phyloP scores from a whole-genome alignment of 805 yeast species.

The Barnettozyma populi region DNA sequence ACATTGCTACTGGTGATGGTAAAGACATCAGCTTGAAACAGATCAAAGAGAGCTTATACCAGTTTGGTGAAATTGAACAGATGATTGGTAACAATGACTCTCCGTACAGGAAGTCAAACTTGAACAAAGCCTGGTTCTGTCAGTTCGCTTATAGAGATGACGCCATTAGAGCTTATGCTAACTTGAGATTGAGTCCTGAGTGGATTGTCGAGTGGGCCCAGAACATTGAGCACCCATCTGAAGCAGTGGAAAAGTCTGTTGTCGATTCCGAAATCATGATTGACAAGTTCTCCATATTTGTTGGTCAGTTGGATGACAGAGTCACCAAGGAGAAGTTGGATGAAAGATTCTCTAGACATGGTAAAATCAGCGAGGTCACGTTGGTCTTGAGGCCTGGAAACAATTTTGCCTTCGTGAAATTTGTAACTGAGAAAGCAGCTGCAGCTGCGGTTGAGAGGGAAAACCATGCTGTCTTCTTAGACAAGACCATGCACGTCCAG shows the following conservation, averaged over 20 bases:
- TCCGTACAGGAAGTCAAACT: slow-evolving; percentile 25
- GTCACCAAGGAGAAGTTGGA: slow-evolving; percentile 50
- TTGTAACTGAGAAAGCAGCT: slow-evolving; percentile 61
- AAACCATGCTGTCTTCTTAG: slow-evolving; percentile 70
- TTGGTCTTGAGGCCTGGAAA: slow-evolving; percentile 46
- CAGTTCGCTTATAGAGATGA: slow-evolving; percentile 80
- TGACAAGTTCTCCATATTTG: slow-evolving; percentile 70
- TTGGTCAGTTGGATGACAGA: slow-evolving; percentile 61
- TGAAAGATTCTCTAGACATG: slow-evolving; percentile 62
- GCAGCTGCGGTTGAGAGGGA: slow-evolving; percentile 84
- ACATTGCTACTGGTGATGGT: slow-evolving; percentile 38
- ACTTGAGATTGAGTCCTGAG: slow-evolving; percentile 46
- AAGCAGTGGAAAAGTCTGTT: slow-evolving; percentile 18
- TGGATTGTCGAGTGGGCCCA: slow-evolving; percentile 82
- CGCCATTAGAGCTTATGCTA: slow-evolving; percentile 80
- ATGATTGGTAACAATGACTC: slow-evolving; percentile 39
- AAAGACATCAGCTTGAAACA: slow-evolving; percentile 25
- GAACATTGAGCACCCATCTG: slow-evolving; percentile 54
- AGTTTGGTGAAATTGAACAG: slow-evolving; percentile 76
- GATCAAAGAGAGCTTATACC: slow-evolving; percentile 35
- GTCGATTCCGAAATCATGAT: slow-evolving; percentile 40
- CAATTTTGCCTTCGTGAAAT: slow-evolving; percentile 71
- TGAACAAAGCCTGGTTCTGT: slow-evolving; percentile 57
- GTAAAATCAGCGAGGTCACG: slow-evolving; percentile 51
- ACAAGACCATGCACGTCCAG: slow-evolving; percentile 79